phyloP scores from a whole-genome alignment of 2,329 filamentous ascomycete genomes.

The Scorias spongiosa region DNA sequence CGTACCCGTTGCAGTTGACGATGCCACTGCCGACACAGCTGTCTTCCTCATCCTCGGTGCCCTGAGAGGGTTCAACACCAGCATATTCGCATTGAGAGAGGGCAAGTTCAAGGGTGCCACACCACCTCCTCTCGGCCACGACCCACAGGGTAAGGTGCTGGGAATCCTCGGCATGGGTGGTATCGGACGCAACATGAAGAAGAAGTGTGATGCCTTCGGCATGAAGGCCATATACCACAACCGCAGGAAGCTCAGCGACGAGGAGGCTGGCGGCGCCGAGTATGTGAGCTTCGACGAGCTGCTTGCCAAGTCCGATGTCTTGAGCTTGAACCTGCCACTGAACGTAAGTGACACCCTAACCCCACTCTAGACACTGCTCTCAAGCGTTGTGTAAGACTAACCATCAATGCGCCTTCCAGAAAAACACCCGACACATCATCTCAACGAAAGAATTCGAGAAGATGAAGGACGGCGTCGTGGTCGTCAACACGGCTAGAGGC shows the following conservation, averaged over 20 bases:
- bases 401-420: conserved; percentile 21
- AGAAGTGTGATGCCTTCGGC: conserved; percentile 58
- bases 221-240: conserved; percentile 68
- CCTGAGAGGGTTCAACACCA: conserved; percentile 54
- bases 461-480: conserved; percentile 64
- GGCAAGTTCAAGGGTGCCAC: conserved; percentile 51
- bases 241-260: conserved; percentile 42
- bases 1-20: conserved; percentile 65
- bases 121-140: conserved; percentile 48
- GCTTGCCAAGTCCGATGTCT: conserved; percentile 53
- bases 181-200: conserved; percentile 63
- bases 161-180: conserved; percentile 79
- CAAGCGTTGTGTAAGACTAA: neutral
- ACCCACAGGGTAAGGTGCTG: conserved; percentile 62
- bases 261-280: conserved; percentile 41
- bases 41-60: conserved; percentile 73
- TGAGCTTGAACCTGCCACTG: conserved; percentile 67
- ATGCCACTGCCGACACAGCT: conserved; percentile 67
- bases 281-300: conserved; percentile 63
- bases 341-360: conserved; percentile 43
- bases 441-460: conserved; percentile 52
- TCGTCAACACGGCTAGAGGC: conserved; percentile 72
- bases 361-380: neutral
- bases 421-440: conserved; percentile 61
- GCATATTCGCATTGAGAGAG: conserved; percentile 49